phyloP scores from a whole-genome alignment of 2,329 filamentous ascomycete species.

The Pseudogymnoascus sp. region DNA sequence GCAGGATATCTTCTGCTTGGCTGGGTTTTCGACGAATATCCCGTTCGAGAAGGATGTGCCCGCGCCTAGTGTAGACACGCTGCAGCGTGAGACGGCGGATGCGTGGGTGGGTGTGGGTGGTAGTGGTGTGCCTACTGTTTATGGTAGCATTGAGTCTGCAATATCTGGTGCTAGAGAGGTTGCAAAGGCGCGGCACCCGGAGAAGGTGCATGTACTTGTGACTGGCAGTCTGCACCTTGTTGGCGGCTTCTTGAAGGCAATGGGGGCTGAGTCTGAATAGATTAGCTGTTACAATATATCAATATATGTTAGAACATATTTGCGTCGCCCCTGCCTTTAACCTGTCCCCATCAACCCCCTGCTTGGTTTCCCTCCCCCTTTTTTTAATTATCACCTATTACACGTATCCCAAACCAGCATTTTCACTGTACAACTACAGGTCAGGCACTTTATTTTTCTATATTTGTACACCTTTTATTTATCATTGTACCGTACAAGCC shows the following conservation, averaged over 20 bases:
- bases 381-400: background rate
- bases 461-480: conserved; percentile 3
- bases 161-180: conserved; percentile 38
- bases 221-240: conserved; percentile 58
- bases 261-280: background rate
- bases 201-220: conserved; percentile 33
- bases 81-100: background rate
- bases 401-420: background rate
- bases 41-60: conserved; percentile 27
- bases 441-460: conserved; percentile 2
- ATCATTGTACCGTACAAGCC: conserved; percentile 3
- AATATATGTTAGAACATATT: background rate
- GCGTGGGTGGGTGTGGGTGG: background rate
- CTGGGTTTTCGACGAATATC: conserved; percentile 38
- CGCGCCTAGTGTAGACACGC: conserved; percentile 10
- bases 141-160: conserved; percentile 44
- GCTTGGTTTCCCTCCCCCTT: background rate
- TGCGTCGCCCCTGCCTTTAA: background rate
- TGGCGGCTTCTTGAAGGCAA: conserved; percentile 26
- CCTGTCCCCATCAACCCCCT: background rate
- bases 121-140: conserved; percentile 31
- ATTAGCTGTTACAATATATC: background rate
- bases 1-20: conserved; percentile 40
- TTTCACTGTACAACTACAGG: background rate
- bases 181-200: conserved; percentile 19